A percentile compares a stretch with the other conserved stretches of the same genome.
Evolutionary conservation across 495 filamentous ascomycete species (phyloP).

Genomic region (Lindgomyces ingoldianus): DNA sequence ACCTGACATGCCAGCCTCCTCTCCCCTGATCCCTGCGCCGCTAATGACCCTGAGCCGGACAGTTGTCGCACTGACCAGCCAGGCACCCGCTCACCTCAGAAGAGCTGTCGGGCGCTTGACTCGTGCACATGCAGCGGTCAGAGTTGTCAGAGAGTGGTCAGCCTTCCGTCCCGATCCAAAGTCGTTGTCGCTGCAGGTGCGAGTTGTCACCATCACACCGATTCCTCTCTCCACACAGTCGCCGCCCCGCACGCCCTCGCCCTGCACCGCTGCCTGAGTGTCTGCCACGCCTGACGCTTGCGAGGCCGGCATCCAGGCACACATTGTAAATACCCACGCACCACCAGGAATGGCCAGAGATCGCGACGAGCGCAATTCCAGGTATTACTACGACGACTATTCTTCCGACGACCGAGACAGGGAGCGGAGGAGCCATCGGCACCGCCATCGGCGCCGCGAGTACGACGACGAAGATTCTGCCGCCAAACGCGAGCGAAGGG

Average conservation of each 20-base stretch:
- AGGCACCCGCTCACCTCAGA: not conserved
- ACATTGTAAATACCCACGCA: not conserved
- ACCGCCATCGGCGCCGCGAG: slow-evolving; percentile 19
- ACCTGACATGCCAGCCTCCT: not conserved
- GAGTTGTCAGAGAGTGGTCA: not conserved
- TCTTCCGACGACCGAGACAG: slow-evolving; percentile 19
- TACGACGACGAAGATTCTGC: slow-evolving; percentile 25
- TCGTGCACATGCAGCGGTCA: too few species aligned
- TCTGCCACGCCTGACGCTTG: slow-evolving; percentile 15
- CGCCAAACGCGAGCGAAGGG: slow-evolving; percentile 22
- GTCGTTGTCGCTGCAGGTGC: not conserved
- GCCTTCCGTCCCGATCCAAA: not conserved
- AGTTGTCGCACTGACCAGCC: not conserved
- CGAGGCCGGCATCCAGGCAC: slow-evolving; percentile 23
- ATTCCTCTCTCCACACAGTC: slow-evolving; percentile 5
- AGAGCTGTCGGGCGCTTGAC: too few species aligned
- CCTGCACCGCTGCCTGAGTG: slow-evolving; percentile 35
- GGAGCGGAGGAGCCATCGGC: slow-evolving; percentile 25
- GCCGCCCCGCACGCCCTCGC: slow-evolving; percentile 1
- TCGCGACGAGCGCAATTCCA: slow-evolving; percentile 11
- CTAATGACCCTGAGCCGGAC: not conserved
- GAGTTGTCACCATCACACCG: slow-evolving; percentile 9
- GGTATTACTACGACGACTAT: slow-evolving; percentile 30
- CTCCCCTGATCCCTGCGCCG: not conserved
- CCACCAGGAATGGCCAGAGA: slow-evolving; percentile 31